These are phyloP conservation scores for Cinnamomum chago DNA, from an alignment of 164 flowering plant species.

Conservation along the genomic window DNA sequence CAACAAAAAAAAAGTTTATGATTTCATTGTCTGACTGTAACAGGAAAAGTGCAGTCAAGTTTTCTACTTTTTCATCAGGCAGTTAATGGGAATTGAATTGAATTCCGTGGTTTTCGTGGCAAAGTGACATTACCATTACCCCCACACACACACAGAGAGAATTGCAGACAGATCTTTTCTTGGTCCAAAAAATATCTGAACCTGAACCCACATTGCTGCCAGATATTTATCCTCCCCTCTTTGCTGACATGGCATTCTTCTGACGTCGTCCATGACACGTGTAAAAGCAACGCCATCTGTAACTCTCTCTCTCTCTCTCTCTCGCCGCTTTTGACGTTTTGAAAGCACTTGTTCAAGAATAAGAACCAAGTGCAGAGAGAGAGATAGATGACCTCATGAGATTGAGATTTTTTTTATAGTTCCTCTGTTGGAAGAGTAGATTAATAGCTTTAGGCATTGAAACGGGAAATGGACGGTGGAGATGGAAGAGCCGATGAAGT, in stretches of 20 bases:
- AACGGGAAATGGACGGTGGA: background rate
- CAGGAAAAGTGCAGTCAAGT: no score
- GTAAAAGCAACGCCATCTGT: constrained; percentile 38
- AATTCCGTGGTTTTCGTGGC: no score
- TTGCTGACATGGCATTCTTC: constrained; percentile 22
- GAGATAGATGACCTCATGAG: background rate
- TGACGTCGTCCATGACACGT: constrained; percentile 24
- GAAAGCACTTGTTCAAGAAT: background rate
- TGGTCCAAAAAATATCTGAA: constrained; percentile 20
- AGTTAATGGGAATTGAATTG: no score
- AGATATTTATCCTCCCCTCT: constrained; percentile 9
- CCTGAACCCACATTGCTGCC: background rate
- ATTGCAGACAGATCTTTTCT: no score
- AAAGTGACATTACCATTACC: no score
- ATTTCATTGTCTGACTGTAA: no score
- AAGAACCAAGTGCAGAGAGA: no score
- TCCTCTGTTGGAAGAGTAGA: background rate
- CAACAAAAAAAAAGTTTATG: no score
- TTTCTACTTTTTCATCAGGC: no score
- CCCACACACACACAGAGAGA: no score
- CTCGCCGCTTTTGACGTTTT: background rate
- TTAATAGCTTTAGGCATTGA: background rate
- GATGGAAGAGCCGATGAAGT: background rate
- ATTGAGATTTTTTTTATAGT: background rate
- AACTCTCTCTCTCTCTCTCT: background rate